Conservation (phyloP, 2,329 filamentous ascomycete species). For the Tolypocladium pustulatum region DNA sequence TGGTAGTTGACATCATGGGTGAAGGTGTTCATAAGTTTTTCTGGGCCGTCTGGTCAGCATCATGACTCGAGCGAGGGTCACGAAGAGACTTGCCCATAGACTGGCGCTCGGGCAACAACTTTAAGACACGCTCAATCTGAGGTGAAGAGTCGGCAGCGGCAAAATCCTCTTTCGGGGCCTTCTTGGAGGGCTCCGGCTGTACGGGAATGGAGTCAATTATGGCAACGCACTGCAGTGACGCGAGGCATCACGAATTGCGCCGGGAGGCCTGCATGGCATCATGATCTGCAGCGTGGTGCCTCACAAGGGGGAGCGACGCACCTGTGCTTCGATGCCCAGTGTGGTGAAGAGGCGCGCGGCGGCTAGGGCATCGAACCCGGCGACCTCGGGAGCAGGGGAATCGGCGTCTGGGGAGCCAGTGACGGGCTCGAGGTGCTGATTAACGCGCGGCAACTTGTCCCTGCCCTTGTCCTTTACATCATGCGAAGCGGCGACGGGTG, state of each 20-base stretch:
- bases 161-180: conserved; percentile 8
- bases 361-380: conserved; percentile 10
- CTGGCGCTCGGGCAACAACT: conserved; percentile 12
- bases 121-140: conserved; percentile 13
- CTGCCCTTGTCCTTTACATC: conserved; percentile 1
- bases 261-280: neutral
- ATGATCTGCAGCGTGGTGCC: neutral
- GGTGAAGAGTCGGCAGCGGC: conserved; percentile 9
- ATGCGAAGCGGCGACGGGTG: neutral
- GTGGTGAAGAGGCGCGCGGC: conserved; percentile 11
- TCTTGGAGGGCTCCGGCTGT: conserved; percentile 6
- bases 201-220: neutral
- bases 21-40: conserved; percentile 17
- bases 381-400: neutral
- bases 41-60: conserved; percentile 8
- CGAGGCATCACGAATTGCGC: neutral
- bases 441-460: neutral
- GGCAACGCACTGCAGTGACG: neutral
- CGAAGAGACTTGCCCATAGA: conserved; percentile 13
- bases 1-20: conserved; percentile 19
- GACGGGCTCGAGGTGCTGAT: neutral
- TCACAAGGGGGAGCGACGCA: neutral
- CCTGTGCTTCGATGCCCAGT: conserved; percentile 9
- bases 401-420: neutral
- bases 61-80: neutral